Percentiles rank a stretch among this genome's conserved stretches.
Conservation (phyloP, 2,329 filamentous ascomycete species). For the Spiromastix sp. region DNA sequence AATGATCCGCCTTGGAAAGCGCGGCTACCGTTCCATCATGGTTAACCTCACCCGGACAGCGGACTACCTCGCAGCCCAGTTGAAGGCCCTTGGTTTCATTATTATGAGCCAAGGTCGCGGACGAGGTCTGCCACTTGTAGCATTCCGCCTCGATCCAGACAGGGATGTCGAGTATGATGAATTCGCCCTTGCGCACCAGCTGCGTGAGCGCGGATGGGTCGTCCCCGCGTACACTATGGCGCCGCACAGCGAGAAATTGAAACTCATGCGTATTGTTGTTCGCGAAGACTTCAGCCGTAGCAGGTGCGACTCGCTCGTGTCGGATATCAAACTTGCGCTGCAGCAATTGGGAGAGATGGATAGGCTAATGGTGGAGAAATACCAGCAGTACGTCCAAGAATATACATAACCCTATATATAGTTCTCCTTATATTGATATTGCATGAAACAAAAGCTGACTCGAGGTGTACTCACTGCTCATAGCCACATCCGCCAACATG, state of each 20-base stretch:
- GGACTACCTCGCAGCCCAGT: slow-evolving; percentile 69
- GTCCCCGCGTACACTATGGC: slow-evolving; percentile 97
- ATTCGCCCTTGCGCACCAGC: slow-evolving; percentile 71
- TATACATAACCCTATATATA: not conserved
- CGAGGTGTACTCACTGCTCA: slow-evolving; percentile 1
- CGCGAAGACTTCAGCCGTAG: slow-evolving; percentile 82
- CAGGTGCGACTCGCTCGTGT: slow-evolving; percentile 67
- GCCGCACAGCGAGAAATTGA: slow-evolving; percentile 68
- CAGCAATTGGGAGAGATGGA: slow-evolving; percentile 65
- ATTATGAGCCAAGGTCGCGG: slow-evolving; percentile 78
- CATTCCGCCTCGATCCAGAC: slow-evolving; percentile 62
- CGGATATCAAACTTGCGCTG: slow-evolving; percentile 69
- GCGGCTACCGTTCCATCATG: slow-evolving; percentile 89
- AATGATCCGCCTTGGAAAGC: slow-evolving; percentile 86
- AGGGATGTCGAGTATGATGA: slow-evolving; percentile 53
- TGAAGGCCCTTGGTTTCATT: slow-evolving; percentile 68
- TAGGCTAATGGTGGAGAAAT: slow-evolving; percentile 55
- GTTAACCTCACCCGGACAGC: slow-evolving; percentile 80
- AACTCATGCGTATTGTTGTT: slow-evolving; percentile 87
- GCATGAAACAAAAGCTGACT: too few species aligned
- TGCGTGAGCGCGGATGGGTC: slow-evolving; percentile 82
- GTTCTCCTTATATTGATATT: not conserved
- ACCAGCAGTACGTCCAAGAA: slow-evolving; percentile 54
- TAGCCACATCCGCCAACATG: slow-evolving; percentile 46
- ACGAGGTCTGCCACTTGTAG: slow-evolving; percentile 75